Base-by-base conservation (phyloP, 345 rosid species). In the Pugionium cornutum region DNA sequence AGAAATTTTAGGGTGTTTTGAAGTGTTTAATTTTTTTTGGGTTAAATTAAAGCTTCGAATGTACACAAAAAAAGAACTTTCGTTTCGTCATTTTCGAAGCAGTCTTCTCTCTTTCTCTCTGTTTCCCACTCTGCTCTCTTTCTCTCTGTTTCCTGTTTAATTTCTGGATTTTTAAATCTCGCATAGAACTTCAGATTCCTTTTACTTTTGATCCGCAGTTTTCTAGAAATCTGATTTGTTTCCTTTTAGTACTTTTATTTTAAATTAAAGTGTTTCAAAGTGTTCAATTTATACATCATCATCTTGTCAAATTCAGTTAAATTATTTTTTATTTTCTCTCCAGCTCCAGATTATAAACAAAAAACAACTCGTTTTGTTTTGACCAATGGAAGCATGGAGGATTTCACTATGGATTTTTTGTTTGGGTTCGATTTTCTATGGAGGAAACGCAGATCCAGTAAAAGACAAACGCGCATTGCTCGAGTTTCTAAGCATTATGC, bases 391-490 rank as follows among this genome's bases (percentile, higher is more conserved):
- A 40, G 44, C 44, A 2, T 40, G 10, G 44, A 40, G 9, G 44
- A 1, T n/a, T 10, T 67, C 70, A 49, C 58, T 74, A 59, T 73
- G 62, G 37, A 18, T 73, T 45, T 29, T 78, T 34, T 59, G 55
- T 45, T 36, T 81, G 29, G 74, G 75, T 77, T 54, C 78, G 36
- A 4, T 71, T 47, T 1, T 67, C 66, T 32, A 50, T 29, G 70
- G 58, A 49, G 84, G 55, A 64, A 73, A 70, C 42, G 67, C 89
- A 52, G 89, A 83, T 64, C 87, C 83, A 41, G 76, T 62, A 7
- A 83, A 83, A 58, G 98, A 92, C 71, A 92, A 79, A 82, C 82
- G 77, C 36, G 96, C 97, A 68, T 79, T 92, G 71, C 86, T 89
- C n/a, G 96, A 88, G 67, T 92, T 92, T 52, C 75, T 77, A 11